phyloP scores from a whole-genome alignment of 805 yeast genomes.

The Cyberlindnera xishuangbannaensis region DNA sequence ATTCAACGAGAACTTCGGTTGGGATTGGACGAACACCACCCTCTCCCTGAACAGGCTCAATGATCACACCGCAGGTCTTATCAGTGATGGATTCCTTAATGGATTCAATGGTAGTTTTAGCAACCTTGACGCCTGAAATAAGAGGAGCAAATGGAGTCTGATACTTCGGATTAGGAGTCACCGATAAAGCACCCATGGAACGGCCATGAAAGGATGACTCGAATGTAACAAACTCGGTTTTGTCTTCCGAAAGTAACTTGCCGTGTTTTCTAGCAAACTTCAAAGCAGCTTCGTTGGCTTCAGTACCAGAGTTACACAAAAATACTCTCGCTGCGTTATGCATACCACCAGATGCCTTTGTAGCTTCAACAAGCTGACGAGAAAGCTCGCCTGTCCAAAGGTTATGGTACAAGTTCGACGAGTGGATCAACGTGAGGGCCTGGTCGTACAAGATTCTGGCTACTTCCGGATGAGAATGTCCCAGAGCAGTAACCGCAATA shows the following conservation, averaged over 20 bases:
- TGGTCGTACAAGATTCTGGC: slow-evolving; percentile 70
- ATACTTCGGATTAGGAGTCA: slow-evolving; percentile 89
- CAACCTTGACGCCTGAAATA: slow-evolving; percentile 81
- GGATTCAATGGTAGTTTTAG: slow-evolving; percentile 54
- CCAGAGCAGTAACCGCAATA: slow-evolving; percentile 93
- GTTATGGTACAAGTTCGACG: slow-evolving; percentile 82
- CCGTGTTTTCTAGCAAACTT: slow-evolving; percentile 82
- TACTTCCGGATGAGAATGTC: slow-evolving; percentile 76
- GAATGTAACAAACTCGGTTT: slow-evolving; percentile 80
- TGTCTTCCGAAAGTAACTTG: slow-evolving; percentile 43
- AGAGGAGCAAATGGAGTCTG: slow-evolving; percentile 88
- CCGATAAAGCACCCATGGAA: slow-evolving; percentile 87
- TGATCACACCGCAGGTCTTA: slow-evolving; percentile 75
- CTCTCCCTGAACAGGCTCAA: slow-evolving; percentile 98
- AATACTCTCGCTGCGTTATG: slow-evolving; percentile 68
- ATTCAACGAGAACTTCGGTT: slow-evolving; percentile 54
- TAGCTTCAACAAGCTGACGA: slow-evolving; percentile 60
- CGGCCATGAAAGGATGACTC: slow-evolving; percentile 92
- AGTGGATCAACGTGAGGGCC: slow-evolving; percentile 66
- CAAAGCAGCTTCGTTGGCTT: slow-evolving; percentile 75
- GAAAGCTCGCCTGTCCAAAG: slow-evolving; percentile 79
- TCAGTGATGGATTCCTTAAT: slow-evolving; percentile 42
- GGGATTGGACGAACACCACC: slow-evolving; percentile 82
- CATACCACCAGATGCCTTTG: slow-evolving; percentile 75
- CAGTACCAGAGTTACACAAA: slow-evolving; percentile 69